Conservation (phyloP, 2,329 filamentous ascomycete genomes). For the Xylaria sp. region DNA sequence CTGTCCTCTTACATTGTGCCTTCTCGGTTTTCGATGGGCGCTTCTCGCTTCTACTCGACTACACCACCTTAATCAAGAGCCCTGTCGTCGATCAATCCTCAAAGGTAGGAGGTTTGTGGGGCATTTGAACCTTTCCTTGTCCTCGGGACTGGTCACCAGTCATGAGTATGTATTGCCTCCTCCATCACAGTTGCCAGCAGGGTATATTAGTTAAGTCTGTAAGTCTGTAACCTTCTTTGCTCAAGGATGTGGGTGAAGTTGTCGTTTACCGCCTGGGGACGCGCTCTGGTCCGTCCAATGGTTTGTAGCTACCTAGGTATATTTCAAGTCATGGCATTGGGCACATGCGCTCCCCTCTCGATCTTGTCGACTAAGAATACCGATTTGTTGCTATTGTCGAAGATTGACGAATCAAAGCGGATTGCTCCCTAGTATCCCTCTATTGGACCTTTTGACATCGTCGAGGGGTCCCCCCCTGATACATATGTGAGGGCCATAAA, state of each 20-base stretch:
- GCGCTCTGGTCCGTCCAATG: too few relatives aligned
- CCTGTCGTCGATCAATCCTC: constrained; percentile 24
- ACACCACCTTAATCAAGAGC: too few relatives aligned
- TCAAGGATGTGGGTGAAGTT: too few relatives aligned
- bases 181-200: not conserved
- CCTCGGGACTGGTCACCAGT: not conserved
- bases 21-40: not conserved
- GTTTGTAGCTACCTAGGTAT: not conserved
- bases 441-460: not conserved
- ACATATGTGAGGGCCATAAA: constrained; percentile 17
- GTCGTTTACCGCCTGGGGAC: too few relatives aligned
- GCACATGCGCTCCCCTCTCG: not conserved
- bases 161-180: not conserved
- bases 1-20: not conserved
- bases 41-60: too few relatives aligned
- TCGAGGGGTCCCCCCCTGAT: constrained; percentile 21
- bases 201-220: too few relatives aligned
- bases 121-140: not conserved
- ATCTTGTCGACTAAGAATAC: not conserved
- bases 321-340: not conserved
- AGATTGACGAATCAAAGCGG: constrained; percentile 14
- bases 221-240: too few relatives aligned
- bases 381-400: constrained; percentile 14
- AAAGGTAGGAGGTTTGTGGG: constrained; percentile 20
- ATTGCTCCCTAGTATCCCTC: not conserved